A percentile compares a stretch with the other conserved stretches of the same genome.
Evolutionary conservation across 75 land plant species (phyloP).

Genomic region (Azolla pinnata): DNA sequence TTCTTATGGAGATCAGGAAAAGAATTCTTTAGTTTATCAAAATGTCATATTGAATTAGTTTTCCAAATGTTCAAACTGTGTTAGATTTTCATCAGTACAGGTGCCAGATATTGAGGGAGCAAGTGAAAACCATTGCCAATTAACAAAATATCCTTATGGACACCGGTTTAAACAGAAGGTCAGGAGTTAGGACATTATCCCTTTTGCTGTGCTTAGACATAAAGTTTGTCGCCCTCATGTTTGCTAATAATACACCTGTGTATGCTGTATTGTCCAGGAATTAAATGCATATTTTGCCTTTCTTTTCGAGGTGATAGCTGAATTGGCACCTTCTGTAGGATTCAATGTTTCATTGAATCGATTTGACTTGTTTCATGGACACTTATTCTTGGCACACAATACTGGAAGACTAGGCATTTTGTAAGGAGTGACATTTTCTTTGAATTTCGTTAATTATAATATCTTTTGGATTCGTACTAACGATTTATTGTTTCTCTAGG

Average conservation of each 20-base stretch:
- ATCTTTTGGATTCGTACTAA: background rate
- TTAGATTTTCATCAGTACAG: conserved; percentile 41
- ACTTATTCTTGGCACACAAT: conserved; percentile 60
- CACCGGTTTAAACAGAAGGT: conserved; percentile 58
- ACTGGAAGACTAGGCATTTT: conserved; percentile 78
- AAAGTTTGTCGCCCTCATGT: background rate
- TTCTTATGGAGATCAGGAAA: background rate
- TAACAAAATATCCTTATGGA: conserved; percentile 77
- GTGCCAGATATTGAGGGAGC: conserved; percentile 79
- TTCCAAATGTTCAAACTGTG: no score
- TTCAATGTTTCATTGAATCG: conserved; percentile 69
- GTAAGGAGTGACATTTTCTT: conserved; percentile 40
- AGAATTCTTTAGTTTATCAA: background rate
- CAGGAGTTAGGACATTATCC: conserved; percentile 2
- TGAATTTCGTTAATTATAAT: background rate
- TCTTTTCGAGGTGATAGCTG: conserved; percentile 64
- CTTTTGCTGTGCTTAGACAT: background rate
- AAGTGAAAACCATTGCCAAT: conserved; percentile 41
- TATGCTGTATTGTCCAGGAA: conserved; percentile 38
- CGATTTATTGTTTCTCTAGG: conserved; percentile 25
- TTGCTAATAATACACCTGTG: background rate
- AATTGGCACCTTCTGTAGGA: conserved; percentile 57
- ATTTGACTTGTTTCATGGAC: conserved; percentile 93
- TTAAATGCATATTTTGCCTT: conserved; percentile 67
- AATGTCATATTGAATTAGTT: background rate